Percentiles rank a stretch among this genome's conserved stretches.
Conservation (phyloP, 2,329 filamentous ascomycete genomes). For the Sporothrix phasma region DNA sequence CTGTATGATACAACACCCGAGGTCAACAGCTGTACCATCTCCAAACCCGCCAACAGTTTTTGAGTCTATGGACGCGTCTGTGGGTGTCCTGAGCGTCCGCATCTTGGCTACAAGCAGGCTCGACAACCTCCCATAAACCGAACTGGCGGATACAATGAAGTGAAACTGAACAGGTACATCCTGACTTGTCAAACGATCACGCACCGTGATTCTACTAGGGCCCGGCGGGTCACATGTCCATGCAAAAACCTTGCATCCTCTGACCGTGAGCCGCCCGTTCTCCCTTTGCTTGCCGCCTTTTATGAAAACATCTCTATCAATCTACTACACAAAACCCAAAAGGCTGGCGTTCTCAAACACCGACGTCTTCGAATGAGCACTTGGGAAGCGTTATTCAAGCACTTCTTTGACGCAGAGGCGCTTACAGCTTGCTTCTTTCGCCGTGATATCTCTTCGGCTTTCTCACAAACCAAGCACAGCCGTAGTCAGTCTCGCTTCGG, state of each 20-base stretch:
- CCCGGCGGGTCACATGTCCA: conserved; percentile 5
- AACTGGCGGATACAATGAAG: too few species aligned
- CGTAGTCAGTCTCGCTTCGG: not conserved
- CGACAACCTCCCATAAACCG: too few species aligned
- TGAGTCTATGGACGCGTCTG: too few species aligned
- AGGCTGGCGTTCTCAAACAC: not conserved
- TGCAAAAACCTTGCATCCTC: not conserved
- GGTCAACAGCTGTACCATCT: too few species aligned
- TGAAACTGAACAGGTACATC: too few species aligned
- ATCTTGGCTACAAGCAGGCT: too few species aligned
- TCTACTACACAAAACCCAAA: too few species aligned
- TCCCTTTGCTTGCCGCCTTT: not conserved
- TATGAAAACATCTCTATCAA: too few species aligned
- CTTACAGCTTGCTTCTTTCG: not conserved
- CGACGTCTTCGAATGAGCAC: not conserved
- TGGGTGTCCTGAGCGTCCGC: too few species aligned
- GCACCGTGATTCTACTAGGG: conserved; percentile 4
- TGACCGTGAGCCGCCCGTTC: not conserved
- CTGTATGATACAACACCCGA: too few species aligned
- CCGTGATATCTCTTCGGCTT: not conserved
- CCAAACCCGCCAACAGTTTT: too few species aligned
- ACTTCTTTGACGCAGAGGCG: not conserved
- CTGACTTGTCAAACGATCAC: too few species aligned
- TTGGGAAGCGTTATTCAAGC: not conserved
- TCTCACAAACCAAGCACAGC: not conserved